Conservation (phyloP, 2,329 filamentous ascomycete genomes). For the Colletotrichum musae region DNA sequence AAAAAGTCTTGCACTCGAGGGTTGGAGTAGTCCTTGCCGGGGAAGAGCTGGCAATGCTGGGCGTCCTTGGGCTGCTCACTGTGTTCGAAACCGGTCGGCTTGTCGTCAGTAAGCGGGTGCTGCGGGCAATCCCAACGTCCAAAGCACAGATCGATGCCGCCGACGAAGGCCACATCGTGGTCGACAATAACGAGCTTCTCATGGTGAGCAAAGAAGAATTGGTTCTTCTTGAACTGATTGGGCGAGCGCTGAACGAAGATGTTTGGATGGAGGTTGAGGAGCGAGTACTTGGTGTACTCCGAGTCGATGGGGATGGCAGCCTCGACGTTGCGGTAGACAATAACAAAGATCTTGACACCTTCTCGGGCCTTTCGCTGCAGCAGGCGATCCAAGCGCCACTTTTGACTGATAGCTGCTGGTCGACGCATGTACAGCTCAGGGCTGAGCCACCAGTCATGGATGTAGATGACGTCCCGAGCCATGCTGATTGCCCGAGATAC, state of each 20-base stretch:
- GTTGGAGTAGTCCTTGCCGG: constrained; percentile 98
- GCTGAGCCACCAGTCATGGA: constrained; percentile 99
- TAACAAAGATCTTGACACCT: constrained; percentile 97
- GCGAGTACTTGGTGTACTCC: constrained; percentile 96
- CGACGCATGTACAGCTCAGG: constrained; percentile 96
- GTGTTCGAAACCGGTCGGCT: constrained; percentile 92
- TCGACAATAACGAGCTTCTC: constrained; percentile 98
- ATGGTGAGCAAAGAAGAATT: constrained; percentile 99
- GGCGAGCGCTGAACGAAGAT: constrained; percentile 96
- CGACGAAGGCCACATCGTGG: constrained; percentile 94
- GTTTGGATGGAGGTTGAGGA: constrained; percentile 95
- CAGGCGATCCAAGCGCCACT: constrained; percentile 94
- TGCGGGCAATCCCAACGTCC: constrained; percentile 98
- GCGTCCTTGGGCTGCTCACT: constrained; percentile 85
- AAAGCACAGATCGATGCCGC: constrained; percentile 96
- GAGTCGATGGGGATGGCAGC: constrained; percentile 98
- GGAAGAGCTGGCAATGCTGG: constrained; percentile 95
- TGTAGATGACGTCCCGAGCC: constrained; percentile 97
- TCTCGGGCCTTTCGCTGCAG: constrained; percentile 94
- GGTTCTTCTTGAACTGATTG: constrained; percentile 98
- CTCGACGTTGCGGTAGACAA: constrained; percentile 98
- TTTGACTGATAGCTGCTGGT: constrained; percentile 95
- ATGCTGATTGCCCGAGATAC: constrained; percentile 97
- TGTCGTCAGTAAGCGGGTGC: constrained; percentile 91
- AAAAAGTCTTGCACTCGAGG: constrained; percentile 96